Base-by-base conservation (phyloP, 257 asterid species). In the Lavandula angustifolia region DNA sequence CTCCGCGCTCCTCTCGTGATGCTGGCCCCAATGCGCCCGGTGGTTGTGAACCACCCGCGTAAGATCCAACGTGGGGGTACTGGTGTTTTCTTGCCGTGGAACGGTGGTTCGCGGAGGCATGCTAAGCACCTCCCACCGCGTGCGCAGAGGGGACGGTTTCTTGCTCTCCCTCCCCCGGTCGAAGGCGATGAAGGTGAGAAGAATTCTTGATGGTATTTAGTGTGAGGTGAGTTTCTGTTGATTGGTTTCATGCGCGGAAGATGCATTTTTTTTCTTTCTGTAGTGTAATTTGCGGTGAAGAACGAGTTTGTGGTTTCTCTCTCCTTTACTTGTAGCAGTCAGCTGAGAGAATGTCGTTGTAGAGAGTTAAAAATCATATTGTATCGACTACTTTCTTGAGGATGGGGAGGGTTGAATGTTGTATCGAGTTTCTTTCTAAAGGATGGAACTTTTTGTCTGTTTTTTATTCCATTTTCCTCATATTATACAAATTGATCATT, bases 41-140 rank as follows among this genome's bases (percentile, higher is more conserved):
- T 84, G 74, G 73, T 77, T 42, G 35, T 84, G 80, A 76, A 46
- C 46, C 46, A 40, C 77, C 79, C 91, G 4, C 76, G 85, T 58
- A 76, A 82, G 83, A 64, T 85, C 37, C 80, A 86, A 2, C 81
- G 83, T 5, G 95, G 89, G 11, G 98, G 96, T 7, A 92, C 98
- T 0, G 98, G 98, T 33, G 96, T 92, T 54, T 92, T 85, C 88
- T 75, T 92, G 73, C 98, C 98, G 7, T 85, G 91, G 95, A 76
- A 70, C 4, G 84, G 64, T 27, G 85, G 88, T 35, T 77, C 94
- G 9, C 74, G 94, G 64, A 87, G 79, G 65, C 95, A 83, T 8
- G 77, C 85, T 35, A 92, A 78, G 70, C 96, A 87, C 72, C 95
- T 92, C 40, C 98, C 95, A 0, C 95, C 96, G 0, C 89, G 96